phyloP scores from a whole-genome alignment of 441 rosid species.

The Eugenia klotzschiana region DNA sequence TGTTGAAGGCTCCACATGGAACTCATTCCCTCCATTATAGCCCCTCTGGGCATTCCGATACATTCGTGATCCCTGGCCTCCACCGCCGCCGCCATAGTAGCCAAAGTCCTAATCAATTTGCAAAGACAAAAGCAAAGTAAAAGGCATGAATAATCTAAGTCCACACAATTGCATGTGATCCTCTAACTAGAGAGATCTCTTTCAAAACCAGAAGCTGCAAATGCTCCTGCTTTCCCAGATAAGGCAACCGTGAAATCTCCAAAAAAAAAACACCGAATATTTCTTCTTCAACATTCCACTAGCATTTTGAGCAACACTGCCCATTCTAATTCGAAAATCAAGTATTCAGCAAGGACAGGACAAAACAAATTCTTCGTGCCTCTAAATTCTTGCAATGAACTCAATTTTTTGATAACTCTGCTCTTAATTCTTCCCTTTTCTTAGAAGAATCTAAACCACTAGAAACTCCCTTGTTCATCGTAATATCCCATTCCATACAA shows the following conservation, averaged over 20 bases:
- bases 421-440: background rate
- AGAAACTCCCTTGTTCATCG: background rate
- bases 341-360: background rate
- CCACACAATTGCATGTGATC: background rate
- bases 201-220: background rate
- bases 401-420: background rate
- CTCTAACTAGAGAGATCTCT: background rate
- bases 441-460: background rate
- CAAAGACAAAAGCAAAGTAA: background rate
- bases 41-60: conserved; percentile 53
- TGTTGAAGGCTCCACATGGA: conserved; percentile 52
- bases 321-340: background rate
- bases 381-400: background rate
- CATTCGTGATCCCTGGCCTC: conserved; percentile 51
- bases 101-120: conserved; percentile 50
- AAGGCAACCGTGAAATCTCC: background rate
- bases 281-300: background rate
- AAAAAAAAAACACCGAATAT: too few relatives aligned
- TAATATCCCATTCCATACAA: background rate
- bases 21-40: conserved; percentile 51
- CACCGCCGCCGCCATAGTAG: conserved; percentile 54
- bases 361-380: background rate
- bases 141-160: background rate
- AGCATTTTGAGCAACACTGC: background rate
- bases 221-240: background rate